Evolutionary conservation across 441 rosid species (phyloP).

Genomic region (Oxalis stricta): DNA sequence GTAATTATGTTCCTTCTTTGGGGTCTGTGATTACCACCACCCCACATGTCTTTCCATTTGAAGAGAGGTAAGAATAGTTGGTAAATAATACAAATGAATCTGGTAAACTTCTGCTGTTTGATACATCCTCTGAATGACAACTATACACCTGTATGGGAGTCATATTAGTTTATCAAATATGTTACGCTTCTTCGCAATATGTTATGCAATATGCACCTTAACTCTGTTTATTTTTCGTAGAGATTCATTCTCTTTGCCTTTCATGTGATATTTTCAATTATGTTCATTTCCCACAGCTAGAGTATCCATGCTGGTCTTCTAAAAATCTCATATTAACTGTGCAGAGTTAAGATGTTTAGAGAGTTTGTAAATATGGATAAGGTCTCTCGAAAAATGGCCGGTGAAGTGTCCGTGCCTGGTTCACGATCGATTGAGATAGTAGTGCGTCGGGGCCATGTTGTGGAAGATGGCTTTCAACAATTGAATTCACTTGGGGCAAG

Average conservation of each 20-base stretch:
- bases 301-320: background rate
- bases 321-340: conserved; percentile 3
- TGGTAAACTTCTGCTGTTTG: background rate
- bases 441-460: conserved; percentile 78
- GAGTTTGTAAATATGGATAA: conserved; percentile 91
- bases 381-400: conserved; percentile 81
- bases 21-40: conserved; percentile 67
- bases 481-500: conserved; percentile 71
- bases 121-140: background rate
- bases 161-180: background rate
- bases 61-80: conserved; percentile 55
- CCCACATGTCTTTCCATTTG: conserved; percentile 95
- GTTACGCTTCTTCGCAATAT: background rate
- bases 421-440: conserved; percentile 85
- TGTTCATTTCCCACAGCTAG: background rate
- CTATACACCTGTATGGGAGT: background rate
- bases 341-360: conserved; percentile 94
- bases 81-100: too few species aligned
- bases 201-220: background rate
- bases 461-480: conserved; percentile 92
- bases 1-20: conserved; percentile 29
- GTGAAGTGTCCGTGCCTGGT: conserved; percentile 83
- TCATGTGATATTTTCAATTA: background rate
- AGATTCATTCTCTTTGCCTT: background rate
- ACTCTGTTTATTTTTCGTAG: background rate